Evolutionary conservation across 352 stramenopile genomes (phyloP).

Genomic region (Pythium apleroticum): DNA sequence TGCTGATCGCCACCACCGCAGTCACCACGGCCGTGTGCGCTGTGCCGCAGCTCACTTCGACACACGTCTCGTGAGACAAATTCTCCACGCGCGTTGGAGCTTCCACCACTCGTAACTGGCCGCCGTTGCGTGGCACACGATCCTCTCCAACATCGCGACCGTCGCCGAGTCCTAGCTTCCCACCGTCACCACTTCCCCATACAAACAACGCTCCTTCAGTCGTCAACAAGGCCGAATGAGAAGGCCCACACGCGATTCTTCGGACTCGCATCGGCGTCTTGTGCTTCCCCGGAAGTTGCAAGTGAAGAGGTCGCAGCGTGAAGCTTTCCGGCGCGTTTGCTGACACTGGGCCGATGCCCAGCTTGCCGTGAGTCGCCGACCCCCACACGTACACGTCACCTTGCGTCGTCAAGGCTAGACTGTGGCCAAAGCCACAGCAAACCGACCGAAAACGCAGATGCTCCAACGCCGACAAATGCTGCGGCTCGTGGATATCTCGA

Average conservation of each 20-base stretch:
- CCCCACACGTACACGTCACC: conserved; percentile 78
- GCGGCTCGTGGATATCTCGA: conserved; percentile 44
- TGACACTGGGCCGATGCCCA: conserved; percentile 50
- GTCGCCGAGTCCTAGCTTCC: conserved; percentile 70
- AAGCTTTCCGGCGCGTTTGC: conserved; percentile 53
- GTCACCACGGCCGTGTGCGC: conserved; percentile 63
- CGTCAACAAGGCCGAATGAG: conserved; percentile 71
- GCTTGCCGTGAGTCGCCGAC: conserved; percentile 68
- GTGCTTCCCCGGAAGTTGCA: conserved; percentile 30
- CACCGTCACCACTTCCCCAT: conserved; percentile 71
- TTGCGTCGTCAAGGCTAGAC: conserved; percentile 55
- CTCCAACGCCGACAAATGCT: conserved; percentile 42
- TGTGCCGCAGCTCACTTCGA: conserved; percentile 69
- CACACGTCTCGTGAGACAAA: conserved; percentile 43
- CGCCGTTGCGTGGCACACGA: conserved; percentile 55
- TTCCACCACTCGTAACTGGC: conserved; percentile 41
- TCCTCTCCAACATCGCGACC: conserved; percentile 58
- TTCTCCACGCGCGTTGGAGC: conserved; percentile 39
- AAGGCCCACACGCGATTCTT: conserved; percentile 75
- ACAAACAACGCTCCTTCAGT: conserved; percentile 60
- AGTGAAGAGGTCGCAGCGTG: conserved; percentile 48
- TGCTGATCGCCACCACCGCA: conserved; percentile 16
- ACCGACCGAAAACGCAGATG: conserved; percentile 54
- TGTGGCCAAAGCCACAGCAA: conserved; percentile 70
- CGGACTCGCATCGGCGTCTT: conserved; percentile 31